Base-by-base conservation (phyloP, 345 rosid genomes). In the Corchorus capsularis region DNA sequence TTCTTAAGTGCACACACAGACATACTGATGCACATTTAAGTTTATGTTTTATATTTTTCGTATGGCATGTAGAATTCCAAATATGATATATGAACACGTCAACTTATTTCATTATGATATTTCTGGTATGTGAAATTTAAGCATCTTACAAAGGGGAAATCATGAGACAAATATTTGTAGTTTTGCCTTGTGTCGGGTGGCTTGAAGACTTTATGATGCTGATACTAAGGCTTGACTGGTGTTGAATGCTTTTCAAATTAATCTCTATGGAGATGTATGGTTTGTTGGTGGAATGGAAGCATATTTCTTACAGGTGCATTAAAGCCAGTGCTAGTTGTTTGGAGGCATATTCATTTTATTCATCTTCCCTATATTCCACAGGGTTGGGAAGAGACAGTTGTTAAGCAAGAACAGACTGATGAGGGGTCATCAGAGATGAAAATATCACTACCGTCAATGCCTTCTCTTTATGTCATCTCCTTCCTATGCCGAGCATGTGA, bases 321-420 rank as follows among this genome's bases (percentile, higher is more conserved):
- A 57, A 45, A 56, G 49, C 1, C 13, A 65, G 6, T 47, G 17
- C 70, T 32, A 47, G 54, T 19, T 22, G 14, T 39, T 3, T 49
- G 12, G 43, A 69, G 53, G 35, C 57, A 20, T 55, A 8, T 46
- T 71, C 56, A 14, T 66, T 46, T 66, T 78, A 61, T 22, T 78
- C 69, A 79, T 82, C 79, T 77, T 77, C 73, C 75, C 70, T 67
- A 72, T 69, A 77, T 86, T 79, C 74, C 71, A 50, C 86, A 93
- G 98, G 99, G 99, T 45, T 96, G 99, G 99, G 99, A 94, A 75
- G 98, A 94, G 87, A 92, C 92, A 41, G 82, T 92, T 63, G 89
- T 96, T 78, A 91, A 90, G 84, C 93, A 91, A 86, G 97, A 89
- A 74, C 93, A 89, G 80, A 59, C 86, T 63, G 91, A 83, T 52